These are phyloP conservation scores for Termitomyces sp. DNA, from an alignment of 768 basidiomycete species.

Conservation along the genomic window DNA sequence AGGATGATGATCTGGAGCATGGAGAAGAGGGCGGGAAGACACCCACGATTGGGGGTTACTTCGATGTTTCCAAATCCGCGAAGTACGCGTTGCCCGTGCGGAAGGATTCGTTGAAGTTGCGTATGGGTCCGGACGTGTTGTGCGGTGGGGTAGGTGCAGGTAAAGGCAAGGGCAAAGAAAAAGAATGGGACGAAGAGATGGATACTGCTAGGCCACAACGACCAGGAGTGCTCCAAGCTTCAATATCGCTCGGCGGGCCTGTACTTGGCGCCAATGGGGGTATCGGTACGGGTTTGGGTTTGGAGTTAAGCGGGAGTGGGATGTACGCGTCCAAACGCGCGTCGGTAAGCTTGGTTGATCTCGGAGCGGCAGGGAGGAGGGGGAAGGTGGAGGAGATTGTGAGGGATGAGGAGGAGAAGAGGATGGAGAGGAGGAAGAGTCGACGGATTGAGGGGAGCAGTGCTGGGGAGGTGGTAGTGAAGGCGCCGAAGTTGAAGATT, in stretches of 20 bases:
- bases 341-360: constrained; percentile 63
- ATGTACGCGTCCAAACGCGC: constrained; percentile 41
- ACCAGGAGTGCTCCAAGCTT: constrained; percentile 1
- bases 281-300: not conserved
- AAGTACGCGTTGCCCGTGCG: not conserved
- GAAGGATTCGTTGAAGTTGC: constrained; percentile 6
- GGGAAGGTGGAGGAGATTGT: constrained; percentile 28
- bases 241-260: not conserved
- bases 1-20: constrained; percentile 21
- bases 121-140: not conserved
- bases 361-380: constrained; percentile 31
- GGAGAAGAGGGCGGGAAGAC: constrained; percentile 13
- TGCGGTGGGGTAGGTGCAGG: not conserved
- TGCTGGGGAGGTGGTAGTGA: not conserved
- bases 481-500: not conserved
- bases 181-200: constrained; percentile 6
- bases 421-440: constrained; percentile 9
- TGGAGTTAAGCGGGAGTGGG: not conserved
- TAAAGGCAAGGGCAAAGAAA: constrained; percentile 5
- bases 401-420: constrained; percentile 22
- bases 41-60: constrained; percentile 15
- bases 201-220: constrained; percentile 1
- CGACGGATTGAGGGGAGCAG: not conserved
- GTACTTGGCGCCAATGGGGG: not conserved
- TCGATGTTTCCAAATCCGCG: not conserved